Evolutionary conservation across 148 eudicot species (phyloP).

Genomic region (Camellia granthamiana): DNA sequence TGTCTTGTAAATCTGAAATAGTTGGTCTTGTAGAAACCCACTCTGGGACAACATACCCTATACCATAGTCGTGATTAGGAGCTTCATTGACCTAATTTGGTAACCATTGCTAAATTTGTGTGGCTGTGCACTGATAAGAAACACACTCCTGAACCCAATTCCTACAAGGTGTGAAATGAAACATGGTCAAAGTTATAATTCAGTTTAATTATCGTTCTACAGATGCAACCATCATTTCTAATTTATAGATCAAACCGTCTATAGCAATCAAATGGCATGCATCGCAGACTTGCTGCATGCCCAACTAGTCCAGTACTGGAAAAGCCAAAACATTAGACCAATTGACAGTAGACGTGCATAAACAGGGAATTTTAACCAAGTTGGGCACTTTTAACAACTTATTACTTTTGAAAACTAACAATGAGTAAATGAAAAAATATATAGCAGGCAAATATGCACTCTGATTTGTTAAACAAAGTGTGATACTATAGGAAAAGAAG

Average conservation of each 20-base stretch:
- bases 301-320: no score
- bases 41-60: slow-evolving; percentile 47
- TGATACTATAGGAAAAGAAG: not conserved
- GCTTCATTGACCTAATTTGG: slow-evolving; percentile 39
- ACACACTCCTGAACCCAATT: slow-evolving; percentile 52
- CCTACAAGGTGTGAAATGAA: slow-evolving; percentile 22
- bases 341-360: no score
- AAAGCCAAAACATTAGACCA: no score
- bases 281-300: no score
- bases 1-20: slow-evolving; percentile 28
- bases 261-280: not conserved
- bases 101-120: slow-evolving; percentile 48
- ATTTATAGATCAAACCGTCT: not conserved
- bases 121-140: slow-evolving; percentile 35
- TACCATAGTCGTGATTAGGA: slow-evolving; percentile 33
- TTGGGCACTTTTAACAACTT: not conserved
- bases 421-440: not conserved
- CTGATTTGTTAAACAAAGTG: not conserved
- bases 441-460: not conserved
- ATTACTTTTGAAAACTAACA: not conserved
- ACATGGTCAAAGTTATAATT: not conserved
- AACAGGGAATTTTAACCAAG: no score
- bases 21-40: slow-evolving; percentile 32
- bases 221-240: not conserved
- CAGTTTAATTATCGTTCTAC: not conserved